Conservation (phyloP, 345 rosid species). For the Carallia brachiata region DNA sequence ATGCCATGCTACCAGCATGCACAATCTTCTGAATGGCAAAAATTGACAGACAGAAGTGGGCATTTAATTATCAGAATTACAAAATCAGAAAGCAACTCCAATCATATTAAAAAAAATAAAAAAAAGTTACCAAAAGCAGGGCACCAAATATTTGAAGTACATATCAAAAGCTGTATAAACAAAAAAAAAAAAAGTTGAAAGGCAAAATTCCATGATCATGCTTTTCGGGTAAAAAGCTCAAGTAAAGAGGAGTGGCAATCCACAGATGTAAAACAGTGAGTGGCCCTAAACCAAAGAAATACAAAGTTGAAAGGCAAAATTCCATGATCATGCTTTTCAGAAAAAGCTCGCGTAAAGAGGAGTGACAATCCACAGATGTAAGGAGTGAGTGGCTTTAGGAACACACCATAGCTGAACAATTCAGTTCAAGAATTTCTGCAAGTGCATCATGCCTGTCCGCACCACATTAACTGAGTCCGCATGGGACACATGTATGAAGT, state of each 20-base stretch:
- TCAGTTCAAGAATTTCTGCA: neutral
- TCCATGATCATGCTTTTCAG: neutral
- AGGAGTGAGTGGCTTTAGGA: neutral
- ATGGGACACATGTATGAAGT: neutral
- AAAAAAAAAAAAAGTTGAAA: neutral
- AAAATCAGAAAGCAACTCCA: neutral
- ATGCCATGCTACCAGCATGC: slow-evolving; percentile 23
- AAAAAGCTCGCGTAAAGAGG: neutral
- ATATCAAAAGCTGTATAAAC: no score
- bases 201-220: neutral
- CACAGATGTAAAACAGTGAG: neutral
- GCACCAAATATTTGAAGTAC: neutral
- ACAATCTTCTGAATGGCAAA: slow-evolving; percentile 36
- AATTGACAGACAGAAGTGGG: neutral
- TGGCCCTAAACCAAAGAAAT: neutral
- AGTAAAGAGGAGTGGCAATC: neutral
- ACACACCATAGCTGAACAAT: neutral
- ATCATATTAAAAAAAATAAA: neutral
- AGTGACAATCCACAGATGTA: neutral
- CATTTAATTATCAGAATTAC: neutral
- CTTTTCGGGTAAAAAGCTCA: neutral
- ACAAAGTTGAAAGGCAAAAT: neutral
- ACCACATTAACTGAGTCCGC: neutral
- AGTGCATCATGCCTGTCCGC: neutral
- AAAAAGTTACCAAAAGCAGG: neutral